Conservation (phyloP, 2,329 filamentous ascomycete species). For the Paraphaeosphaeria minitans region DNA sequence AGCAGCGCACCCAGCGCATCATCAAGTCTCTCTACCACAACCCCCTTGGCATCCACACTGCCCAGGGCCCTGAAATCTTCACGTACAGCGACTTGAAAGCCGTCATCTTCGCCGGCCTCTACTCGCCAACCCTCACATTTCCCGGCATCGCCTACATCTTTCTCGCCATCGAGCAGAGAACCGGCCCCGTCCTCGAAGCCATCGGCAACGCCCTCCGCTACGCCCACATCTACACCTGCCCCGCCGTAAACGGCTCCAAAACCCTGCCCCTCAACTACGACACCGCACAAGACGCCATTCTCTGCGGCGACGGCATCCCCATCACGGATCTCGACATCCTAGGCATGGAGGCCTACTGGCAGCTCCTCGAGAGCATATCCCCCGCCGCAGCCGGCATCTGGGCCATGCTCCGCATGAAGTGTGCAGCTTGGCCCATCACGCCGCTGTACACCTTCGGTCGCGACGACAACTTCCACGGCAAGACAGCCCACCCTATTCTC, state of each 20-base stretch:
- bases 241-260: constrained; percentile 25
- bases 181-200: constrained; percentile 27
- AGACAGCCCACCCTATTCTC: constrained; percentile 60
- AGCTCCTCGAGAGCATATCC: constrained; percentile 39
- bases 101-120: constrained; percentile 45
- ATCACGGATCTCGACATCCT: constrained; percentile 23
- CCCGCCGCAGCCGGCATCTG: constrained; percentile 47
- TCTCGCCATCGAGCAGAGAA: constrained; percentile 37
- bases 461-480: constrained; percentile 29
- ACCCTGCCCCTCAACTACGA: constrained; percentile 11
- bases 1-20: constrained; percentile 39
- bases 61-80: constrained; percentile 39
- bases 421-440: constrained; percentile 46
- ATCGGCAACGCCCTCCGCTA: constrained; percentile 24
- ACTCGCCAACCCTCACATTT: constrained; percentile 43
- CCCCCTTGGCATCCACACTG: constrained; percentile 44
- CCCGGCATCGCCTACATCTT: constrained; percentile 43
- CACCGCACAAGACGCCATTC: constrained; percentile 34
- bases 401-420: constrained; percentile 46
- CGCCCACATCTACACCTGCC: constrained; percentile 35
- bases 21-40: constrained; percentile 47
- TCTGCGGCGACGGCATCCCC: constrained; percentile 51
- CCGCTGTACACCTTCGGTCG: constrained; percentile 42
- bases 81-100: constrained; percentile 49
- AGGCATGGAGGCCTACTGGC: constrained; percentile 43